Evolutionary conservation across 345 rosid genomes (phyloP), one percentile per base, ranked within the genome.

Genomic region (Syzygium aromaticum): DNA sequence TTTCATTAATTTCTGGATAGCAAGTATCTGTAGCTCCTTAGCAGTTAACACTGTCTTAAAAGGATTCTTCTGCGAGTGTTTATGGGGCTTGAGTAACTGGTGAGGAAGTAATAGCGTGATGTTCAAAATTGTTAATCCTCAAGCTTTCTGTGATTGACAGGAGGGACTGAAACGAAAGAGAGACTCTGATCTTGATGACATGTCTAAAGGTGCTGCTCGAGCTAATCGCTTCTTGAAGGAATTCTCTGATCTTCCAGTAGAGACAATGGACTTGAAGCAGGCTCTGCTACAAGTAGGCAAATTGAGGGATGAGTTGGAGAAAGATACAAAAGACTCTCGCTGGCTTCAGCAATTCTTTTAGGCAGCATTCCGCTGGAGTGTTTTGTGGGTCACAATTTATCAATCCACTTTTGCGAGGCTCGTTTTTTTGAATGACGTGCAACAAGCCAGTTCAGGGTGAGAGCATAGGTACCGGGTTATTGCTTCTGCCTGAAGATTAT

Each of bases 201-300:
- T 91, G 86, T 93, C 95, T 5, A 93, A 89, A 87, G 99, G 99
- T 38, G 94, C 94, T 85, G 93, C 95, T 11, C 91, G 94, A 73
- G 99, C 99, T 87, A 96, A 89, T 89, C 93, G 86, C 89, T 96
- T 98, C 91, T 86, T 98, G 77, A 96, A 94, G 89, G 94, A 91
- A 49, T 98, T 96, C 88, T 93, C 98, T 52, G 99, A 94, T 89
- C 84, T 96, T 94, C 98, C 99, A 84, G 89, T 96, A 85, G 98
- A 96, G 87, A 93, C 89, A 49, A 94, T 96, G 98, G 98, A 95
- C 89, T 89, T 94, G 92, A 91, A 94, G 90, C 92, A 98, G 88
- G 95, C 95, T 86, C 91, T 94, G 87, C 90, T 92, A 73, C 91
- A 87, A 57, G 92, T 95, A 54, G 89, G 87, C 84, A 93, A 90